Base-by-base conservation (phyloP, 148 eudicot genomes). In the Gaultheria prostrata region DNA sequence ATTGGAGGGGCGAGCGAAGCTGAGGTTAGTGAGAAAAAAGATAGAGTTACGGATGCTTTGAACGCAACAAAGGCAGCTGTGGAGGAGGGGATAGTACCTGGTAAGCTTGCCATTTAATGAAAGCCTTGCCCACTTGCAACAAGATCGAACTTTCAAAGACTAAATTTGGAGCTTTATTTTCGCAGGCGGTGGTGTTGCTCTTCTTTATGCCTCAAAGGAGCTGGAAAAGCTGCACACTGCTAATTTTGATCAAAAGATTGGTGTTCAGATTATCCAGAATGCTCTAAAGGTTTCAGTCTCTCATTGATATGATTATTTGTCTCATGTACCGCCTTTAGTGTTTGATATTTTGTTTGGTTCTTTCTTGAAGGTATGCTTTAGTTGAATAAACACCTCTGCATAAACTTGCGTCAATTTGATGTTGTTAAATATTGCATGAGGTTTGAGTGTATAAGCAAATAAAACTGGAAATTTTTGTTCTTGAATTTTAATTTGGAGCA, bases 31-130 rank as follows among this genome's bases (percentile, higher is more conserved):
- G 98, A 95, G 87, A 95, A 95, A 91, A 95, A 95, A 84, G 95
- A 92, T 83, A 88, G 98, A 85, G 97, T 95, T 46, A 92, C 93
- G 1, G 98, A 95, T 87, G 98, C 96, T 72, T 79, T 94, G 14
- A 93, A 94, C 88, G 98, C 98, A 70, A 94, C 98, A 51, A 93
- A 92, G 88, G 98, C 98, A 56, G 98, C 98, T 49, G 98, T 94
- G 18, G 93, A 92, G 48, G 98, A 94, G 88, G 98, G 98, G 48
- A 93, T 93, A 77, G 94, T 94, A 35, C 93, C 96, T 28, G 93
- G 92, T 90, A 82, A 69, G 17, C 50, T 75, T 15, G 8, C 74
- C 18, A 54, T 2, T 28, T 30, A 3, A 43, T 74, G 75, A 28
- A 11, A 39, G 20, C 74, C 14, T 80, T 56, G 35, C 33, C 39